Conservation (phyloP, 768 basidiomycete genomes). For the Suillus fuscotomentosus region DNA sequence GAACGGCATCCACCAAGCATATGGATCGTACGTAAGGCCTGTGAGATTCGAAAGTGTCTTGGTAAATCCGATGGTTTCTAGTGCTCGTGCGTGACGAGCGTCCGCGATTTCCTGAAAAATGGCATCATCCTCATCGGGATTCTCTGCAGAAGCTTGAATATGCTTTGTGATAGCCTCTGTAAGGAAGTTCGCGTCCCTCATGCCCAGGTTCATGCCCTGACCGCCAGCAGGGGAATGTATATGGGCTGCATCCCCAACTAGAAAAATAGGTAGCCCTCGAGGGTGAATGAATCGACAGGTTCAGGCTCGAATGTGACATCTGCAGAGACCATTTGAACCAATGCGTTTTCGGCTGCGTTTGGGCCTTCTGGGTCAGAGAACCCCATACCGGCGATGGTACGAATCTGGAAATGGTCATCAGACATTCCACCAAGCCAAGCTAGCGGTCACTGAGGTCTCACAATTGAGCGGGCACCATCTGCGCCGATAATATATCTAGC, state of each 20-base stretch:
- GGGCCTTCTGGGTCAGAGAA: slow-evolving; percentile 43
- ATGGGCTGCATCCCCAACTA: slow-evolving; percentile 46
- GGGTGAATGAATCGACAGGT: slow-evolving; percentile 11
- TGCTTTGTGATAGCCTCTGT: slow-evolving; percentile 41
- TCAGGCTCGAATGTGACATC: slow-evolving; percentile 41
- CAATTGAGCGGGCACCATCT: slow-evolving; percentile 48
- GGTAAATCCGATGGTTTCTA: slow-evolving; percentile 40
- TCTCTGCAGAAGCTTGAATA: slow-evolving; percentile 19
- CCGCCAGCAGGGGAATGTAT: slow-evolving; percentile 56
- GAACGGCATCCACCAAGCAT: slow-evolving; percentile 24
- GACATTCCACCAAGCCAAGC: neutral
- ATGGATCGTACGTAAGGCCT: slow-evolving; percentile 20
- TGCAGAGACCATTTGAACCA: slow-evolving; percentile 43
- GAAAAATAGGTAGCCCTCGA: slow-evolving; percentile 12
- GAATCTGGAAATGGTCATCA: slow-evolving; percentile 33
- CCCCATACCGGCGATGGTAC: slow-evolving; percentile 37
- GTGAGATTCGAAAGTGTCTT: slow-evolving; percentile 30
- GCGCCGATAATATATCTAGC: slow-evolving; percentile 50
- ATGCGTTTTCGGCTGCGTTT: slow-evolving; percentile 13
- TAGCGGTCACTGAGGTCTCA: slow-evolving; percentile 19
- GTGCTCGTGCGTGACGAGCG: slow-evolving; percentile 37
- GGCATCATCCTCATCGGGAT: slow-evolving; percentile 18
- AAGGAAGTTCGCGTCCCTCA: slow-evolving; percentile 49
- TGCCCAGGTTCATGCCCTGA: slow-evolving; percentile 59
- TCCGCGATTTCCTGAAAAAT: slow-evolving; percentile 35